Evolutionary conservation across 2,329 filamentous ascomycete species (phyloP).

Genomic region (Colletotrichum incanum): DNA sequence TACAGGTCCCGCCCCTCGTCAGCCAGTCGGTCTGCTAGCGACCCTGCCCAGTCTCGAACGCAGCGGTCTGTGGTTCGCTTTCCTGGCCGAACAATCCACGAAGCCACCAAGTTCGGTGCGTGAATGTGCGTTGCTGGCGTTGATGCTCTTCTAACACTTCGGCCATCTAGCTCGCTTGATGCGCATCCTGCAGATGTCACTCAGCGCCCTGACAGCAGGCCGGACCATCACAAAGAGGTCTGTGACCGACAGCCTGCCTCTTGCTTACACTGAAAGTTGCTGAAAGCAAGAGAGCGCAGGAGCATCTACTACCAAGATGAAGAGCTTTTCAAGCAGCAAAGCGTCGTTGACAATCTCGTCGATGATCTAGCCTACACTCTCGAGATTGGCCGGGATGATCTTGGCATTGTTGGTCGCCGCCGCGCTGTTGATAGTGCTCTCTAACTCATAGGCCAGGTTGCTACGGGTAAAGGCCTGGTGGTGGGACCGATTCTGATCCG

Average conservation of each 20-base stretch:
- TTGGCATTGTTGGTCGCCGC: conserved; percentile 76
- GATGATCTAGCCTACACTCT: conserved; percentile 83
- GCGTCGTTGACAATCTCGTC: conserved; percentile 78
- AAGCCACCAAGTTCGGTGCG: conserved; percentile 69
- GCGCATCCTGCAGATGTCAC: conserved; percentile 72
- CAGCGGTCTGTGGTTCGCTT: conserved; percentile 53
- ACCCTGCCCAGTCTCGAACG: conserved; percentile 4
- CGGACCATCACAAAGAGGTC: conserved; percentile 75
- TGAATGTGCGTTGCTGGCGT: background rate
- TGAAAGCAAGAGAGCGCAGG: conserved; percentile 58
- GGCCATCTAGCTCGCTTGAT: conserved; percentile 66
- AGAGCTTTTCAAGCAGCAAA: conserved; percentile 79
- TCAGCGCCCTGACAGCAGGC: conserved; percentile 71
- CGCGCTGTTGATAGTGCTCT: background rate
- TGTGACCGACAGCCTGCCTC: conserved; percentile 18
- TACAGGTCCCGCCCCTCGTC: conserved; percentile 55
- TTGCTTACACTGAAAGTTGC: background rate
- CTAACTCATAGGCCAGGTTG: conserved; percentile 66
- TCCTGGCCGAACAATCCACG: conserved; percentile 63
- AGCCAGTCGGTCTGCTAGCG: conserved; percentile 14
- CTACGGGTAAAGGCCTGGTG: conserved; percentile 81
- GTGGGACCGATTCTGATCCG: conserved; percentile 70
- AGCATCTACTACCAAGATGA: conserved; percentile 87
- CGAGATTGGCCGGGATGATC: conserved; percentile 71
- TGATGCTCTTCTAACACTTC: background rate